Base-by-base conservation (phyloP, 1,284 basidiomycete genomes). In the Somion occarium region DNA sequence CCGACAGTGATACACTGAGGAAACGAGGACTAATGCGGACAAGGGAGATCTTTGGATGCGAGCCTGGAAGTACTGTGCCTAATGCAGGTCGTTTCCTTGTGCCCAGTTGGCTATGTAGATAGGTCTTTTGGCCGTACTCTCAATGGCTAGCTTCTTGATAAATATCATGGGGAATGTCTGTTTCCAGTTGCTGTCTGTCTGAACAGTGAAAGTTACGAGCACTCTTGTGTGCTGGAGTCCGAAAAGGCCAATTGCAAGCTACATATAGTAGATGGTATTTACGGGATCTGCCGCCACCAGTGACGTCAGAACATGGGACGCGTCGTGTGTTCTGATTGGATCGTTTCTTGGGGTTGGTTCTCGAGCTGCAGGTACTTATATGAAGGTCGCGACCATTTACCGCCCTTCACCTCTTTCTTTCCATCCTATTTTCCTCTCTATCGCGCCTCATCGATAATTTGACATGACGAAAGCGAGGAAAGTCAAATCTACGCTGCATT, bases 1-100 rank as follows among this genome's bases (percentile, higher is more conserved):
- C 75, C 3, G 76, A 75, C 1, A 60, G 76, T 50, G 70, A 73
- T 13, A 66, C 62, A 5, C 60, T 88, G 20, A 49, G 68, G 19
- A 59, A 61, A 30, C 67, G 74, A 27, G 79, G 79, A 0, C 46
- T 61, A 22, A 44, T 55, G 12, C 64, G 62, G 3, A 47, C 59
- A 34, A 43, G 41, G 12, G 58, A 61, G 45, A 5, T 74, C 58
- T 62, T 54, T 12, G 44, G 52, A 1, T 59, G 62, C 44, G 42
- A 43, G n/a, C n/a, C n/a, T n/a, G n/a, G n/a, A n/a, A n/a, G n/a
- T n/a, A n/a, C n/a, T n/a, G n/a, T 22, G 5, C 15, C 42, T 43
- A 5, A 13, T 22, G 4, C 9, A 19, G 42, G 15, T 43, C 19
- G 13, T 24, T 13, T 22, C 15, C 13, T 22, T 43, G 42, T 43